These are phyloP conservation scores for Isabelozyma rhagii DNA, from an alignment of 805 yeast species.

Conservation along the genomic window DNA sequence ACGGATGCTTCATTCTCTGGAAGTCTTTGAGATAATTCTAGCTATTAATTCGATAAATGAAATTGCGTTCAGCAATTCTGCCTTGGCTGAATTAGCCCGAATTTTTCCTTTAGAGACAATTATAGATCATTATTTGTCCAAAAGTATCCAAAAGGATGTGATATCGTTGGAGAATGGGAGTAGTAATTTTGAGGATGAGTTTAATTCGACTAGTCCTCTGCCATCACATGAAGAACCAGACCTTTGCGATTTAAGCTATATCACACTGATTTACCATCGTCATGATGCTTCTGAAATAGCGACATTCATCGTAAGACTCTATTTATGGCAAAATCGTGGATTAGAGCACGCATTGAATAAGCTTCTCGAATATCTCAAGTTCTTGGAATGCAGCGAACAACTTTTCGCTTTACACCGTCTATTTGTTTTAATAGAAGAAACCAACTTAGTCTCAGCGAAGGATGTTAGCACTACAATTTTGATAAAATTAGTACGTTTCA, in stretches of 20 bases:
- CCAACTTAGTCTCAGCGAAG: neutral
- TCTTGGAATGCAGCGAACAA: conserved; percentile 2
- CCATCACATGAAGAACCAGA: neutral
- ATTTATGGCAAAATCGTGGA: no score
- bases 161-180: neutral
- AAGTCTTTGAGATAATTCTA: neutral
- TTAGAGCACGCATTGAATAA: neutral
- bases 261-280: neutral
- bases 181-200: conserved; percentile 8
- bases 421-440: neutral
- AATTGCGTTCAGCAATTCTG: neutral
- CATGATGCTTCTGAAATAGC: neutral
- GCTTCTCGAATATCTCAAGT: conserved; percentile 2
- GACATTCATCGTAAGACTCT: neutral
- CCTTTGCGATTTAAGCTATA: neutral
- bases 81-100: neutral
- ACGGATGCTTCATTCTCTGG: neutral
- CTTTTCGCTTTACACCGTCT: conserved; percentile 3
- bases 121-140: neutral
- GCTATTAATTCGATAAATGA: neutral
- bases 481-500: conserved; percentile 16
- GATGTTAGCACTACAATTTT: conserved; percentile 3
- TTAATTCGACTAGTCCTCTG: neutral
- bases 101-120: neutral
- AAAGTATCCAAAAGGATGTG: neutral